Base-by-base conservation (phyloP, 2,329 filamentous ascomycete genomes). In the Escovopsis sp. region DNA sequence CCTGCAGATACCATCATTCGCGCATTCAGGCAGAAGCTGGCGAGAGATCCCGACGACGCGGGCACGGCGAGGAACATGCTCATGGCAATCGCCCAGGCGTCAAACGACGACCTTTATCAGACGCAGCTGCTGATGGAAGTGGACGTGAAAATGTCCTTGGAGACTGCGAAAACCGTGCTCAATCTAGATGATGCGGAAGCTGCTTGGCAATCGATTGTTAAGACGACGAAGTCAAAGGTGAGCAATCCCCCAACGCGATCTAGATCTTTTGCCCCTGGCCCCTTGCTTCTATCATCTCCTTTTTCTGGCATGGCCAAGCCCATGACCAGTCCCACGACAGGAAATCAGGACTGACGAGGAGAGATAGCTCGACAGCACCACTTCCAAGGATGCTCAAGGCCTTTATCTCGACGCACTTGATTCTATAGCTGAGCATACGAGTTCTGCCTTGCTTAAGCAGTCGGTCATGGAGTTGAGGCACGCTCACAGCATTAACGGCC, bases 381-480 rank as follows among this genome's bases (percentile, higher is more conserved):
- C 48, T 7, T 51, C 48, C 20, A 51, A 51, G 24, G 57, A 60
- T 11, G 56, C 51, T 33, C 57, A 51, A 31, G 49, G 45, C 25
- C 47, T 59, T 2, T 61, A 53, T 34, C 46, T 63, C 11, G 57
- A 62, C 30, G 60, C 60, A 29, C 48, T 62, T 40, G 53, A 61
- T 16, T 55, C 56, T 0, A 54, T 63, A 15, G 59, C 60, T 2
- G 54, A 62, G 12, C 52, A 58, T 35, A 48, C 44, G 9, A 42
- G 43, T 33, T 53, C 50, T 4, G 42, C 47, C 7, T 37, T 43
- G 2, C 45, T 58, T 10, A 52, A 53, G 29, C 49, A 57, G 14
- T 48, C 52, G 36, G 55, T 49, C 1, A 38, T 51, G 14, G 54
- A 57, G 41, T 24, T 53, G 27, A 48, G 50, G 29, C 46, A 48